Conservation (phyloP, 495 filamentous ascomycete genomes). For the Penicillium nucicola region DNA sequence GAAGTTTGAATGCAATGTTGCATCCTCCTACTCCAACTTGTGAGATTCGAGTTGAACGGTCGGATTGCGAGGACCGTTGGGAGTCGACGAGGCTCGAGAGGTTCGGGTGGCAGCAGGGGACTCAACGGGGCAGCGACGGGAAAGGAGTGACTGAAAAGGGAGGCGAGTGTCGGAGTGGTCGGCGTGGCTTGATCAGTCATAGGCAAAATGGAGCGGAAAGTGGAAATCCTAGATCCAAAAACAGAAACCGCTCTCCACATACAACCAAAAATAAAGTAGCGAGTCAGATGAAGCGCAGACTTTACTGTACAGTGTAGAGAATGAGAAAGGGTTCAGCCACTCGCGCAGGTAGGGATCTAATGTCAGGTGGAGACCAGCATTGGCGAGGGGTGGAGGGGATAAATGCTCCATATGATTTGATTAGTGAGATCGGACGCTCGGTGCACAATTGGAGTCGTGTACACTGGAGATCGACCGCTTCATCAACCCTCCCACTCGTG, state of each 20-base stretch:
- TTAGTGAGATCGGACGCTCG: conserved; percentile 8
- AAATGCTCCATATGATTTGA: conserved; percentile 13
- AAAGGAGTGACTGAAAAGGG: conserved; percentile 4
- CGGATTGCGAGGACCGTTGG: background rate
- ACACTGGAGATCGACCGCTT: conserved; percentile 15
- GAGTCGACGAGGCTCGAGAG: background rate
- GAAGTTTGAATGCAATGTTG: conserved; percentile 6
- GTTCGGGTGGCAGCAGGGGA: background rate
- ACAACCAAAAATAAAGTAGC: background rate
- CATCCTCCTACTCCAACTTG: conserved; percentile 19
- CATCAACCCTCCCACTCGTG: conserved; percentile 3
- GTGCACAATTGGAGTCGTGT: conserved; percentile 10
- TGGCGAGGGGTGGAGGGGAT: conserved; percentile 9
- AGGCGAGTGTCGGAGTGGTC: background rate
- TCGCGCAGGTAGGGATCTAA: background rate
- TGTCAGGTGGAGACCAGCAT: conserved; percentile 14
- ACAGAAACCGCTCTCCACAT: conserved; percentile 11
- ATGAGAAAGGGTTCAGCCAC: background rate
- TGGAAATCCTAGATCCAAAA: conserved; percentile 1
- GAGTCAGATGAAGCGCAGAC: conserved; percentile 3
- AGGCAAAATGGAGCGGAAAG: conserved; percentile 2
- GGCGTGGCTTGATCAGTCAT: background rate
- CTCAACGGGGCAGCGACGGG: background rate
- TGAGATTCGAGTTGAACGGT: conserved; percentile 23
- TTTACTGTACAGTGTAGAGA: conserved; percentile 1